Base-by-base conservation (phyloP, 2,329 filamentous ascomycete genomes). In the Parastagonospora nodorum region DNA sequence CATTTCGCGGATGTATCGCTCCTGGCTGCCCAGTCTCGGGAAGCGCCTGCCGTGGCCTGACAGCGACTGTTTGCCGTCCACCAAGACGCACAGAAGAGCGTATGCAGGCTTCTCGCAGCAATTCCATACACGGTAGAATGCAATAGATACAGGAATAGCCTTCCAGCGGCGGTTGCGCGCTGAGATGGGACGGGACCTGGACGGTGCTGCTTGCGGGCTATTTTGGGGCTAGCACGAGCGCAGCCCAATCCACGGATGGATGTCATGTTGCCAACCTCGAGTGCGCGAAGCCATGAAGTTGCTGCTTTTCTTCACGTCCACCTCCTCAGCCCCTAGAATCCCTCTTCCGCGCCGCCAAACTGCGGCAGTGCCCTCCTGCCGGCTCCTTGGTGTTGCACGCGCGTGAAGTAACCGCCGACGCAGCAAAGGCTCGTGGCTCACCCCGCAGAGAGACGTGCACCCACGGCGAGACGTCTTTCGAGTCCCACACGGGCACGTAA, bases 381-480 rank as follows among this genome's bases (percentile, higher is more conserved):
- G 19, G 16, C 43, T 35, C 24, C 44, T 35, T 50, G 44, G 46
- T 48, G 47, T 42, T 39, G 45, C 39, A 31, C 30, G 47, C 14
- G 50, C 47, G 53, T 50, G 48, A 51, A 52, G 53, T 52, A 56
- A 45, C 53, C 50, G 49, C 49, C 30, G 28, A 39, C 42, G 42
- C 46, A 50, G 51, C 43, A 36, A 48, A 42, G 39, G 50, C 55
- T 57, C 51, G 53, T 50, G 45, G 50, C 27, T 15, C 42, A 41
- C 44, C 36, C 44, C 44, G 29, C 44, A 33, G 36, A 46, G 28
- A 46, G 36, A 35, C 42, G 39, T 41, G 39, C 27, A 29, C 39
- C 46, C 54, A 50, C 51, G 53, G 51, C 45, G 55, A 60, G 50
- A 45, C 40, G 37, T 29, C 45, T 27, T 42, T 58, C 61, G 53